Evolutionary conservation across 768 basidiomycete species (phyloP), one percentile per base, ranked within the genome.

Genomic region (Termitomyces sp.): DNA sequence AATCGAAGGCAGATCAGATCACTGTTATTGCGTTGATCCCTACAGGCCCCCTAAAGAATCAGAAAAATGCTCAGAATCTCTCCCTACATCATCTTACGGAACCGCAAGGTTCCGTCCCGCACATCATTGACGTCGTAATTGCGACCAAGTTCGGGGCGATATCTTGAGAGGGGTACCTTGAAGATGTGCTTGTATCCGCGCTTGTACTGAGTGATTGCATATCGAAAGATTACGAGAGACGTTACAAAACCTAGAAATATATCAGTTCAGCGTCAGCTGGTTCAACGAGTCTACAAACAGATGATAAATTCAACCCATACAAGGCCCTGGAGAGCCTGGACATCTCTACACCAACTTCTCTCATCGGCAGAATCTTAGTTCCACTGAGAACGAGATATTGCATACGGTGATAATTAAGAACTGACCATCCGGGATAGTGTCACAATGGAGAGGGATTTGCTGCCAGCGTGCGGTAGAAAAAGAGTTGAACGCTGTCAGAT

Each of bases 381-480:
- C 26, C 26, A 31, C 22, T 9, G 18, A 46, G 32, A 18, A 36
- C 27, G n/a, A 26, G 57, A 24, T 31, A 32, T n/a, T 46, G 24
- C 22, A 32, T 8, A 29, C 14, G 24, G 14, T 4, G 5, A 44
- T 2, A 9, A 9, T 12, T 2, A 13, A 37, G 14, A 26, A 20
- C 20, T 26, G 31, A 80, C 82, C 77, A 52, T 57, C 62, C 27
- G 82, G 81, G 41, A 85, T 83, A 46, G 69, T 59, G 46, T 70
- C 68, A 69, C 84, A 85, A 42, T 72, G 65, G 54, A 79, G 68
- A 16, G 81, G 79, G 24, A 81, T 69, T 43, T 72, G 64, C 27
- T 67, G 68, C 83, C 83, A 86, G 36, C 84, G 78, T 14, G 79
- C 75, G 18, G 81, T 84, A 0, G 84, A 85, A 68, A 86, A 85